Conservation (phyloP, 2,329 filamentous ascomycete species). For the Scedosporium dehoogii region DNA sequence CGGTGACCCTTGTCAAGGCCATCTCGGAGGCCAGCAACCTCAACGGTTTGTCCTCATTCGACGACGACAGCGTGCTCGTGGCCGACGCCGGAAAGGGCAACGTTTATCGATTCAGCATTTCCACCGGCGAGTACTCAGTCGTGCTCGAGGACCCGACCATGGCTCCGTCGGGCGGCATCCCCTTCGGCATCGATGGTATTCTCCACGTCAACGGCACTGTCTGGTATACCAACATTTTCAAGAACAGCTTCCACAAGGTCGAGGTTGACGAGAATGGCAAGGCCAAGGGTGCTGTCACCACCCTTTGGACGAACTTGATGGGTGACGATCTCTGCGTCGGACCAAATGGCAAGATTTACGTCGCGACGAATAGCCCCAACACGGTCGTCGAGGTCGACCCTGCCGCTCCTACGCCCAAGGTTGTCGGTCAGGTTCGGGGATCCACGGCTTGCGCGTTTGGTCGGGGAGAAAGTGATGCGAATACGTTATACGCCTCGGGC, state of each 20-base stretch:
- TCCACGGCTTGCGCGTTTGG: neutral
- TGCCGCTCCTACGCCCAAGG: neutral
- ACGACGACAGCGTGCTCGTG: conserved; percentile 4
- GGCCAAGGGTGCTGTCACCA: neutral
- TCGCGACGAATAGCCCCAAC: conserved; percentile 4
- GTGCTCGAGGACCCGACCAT: conserved; percentile 6
- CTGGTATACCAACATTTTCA: conserved; percentile 25
- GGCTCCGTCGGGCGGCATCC: conserved; percentile 3
- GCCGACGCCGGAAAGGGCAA: conserved; percentile 4
- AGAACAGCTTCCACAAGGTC: conserved; percentile 23
- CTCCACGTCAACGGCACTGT: conserved; percentile 19
- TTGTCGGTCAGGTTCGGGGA: neutral
- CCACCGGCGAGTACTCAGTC: conserved; percentile 6
- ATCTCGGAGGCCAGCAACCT: conserved; percentile 3
- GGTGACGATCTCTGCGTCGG: conserved; percentile 5
- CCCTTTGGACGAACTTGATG: conserved; percentile 1
- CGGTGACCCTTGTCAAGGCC: neutral
- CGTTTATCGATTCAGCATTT: conserved; percentile 3
- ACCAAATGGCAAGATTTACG: conserved; percentile 1
- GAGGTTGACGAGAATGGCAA: conserved; percentile 8
- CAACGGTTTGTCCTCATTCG: conserved; percentile 2
- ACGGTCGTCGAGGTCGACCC: neutral
- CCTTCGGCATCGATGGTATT: conserved; percentile 17
- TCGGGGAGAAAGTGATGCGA: neutral
- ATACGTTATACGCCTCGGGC: neutral